These are phyloP conservation scores for Toxicodendron radicans DNA, from an alignment of 345 rosid genomes.

Conservation along the genomic window DNA sequence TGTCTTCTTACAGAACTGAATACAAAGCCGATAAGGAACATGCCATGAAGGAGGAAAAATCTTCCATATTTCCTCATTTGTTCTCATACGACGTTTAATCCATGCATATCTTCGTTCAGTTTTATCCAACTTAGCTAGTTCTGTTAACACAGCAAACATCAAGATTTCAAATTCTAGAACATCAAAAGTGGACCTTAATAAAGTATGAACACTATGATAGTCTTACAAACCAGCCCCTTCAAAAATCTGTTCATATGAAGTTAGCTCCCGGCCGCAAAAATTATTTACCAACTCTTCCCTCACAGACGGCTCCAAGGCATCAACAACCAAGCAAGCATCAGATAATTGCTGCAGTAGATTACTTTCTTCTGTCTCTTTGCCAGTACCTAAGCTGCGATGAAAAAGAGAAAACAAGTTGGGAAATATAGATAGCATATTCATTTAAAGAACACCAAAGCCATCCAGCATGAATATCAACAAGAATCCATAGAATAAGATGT, in stretches of 20 bases:
- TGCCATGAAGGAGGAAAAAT: conserved; percentile 96
- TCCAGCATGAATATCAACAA: not conserved
- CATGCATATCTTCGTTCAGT: conserved; percentile 96
- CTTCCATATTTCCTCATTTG: conserved; percentile 97
- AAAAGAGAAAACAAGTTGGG: conserved; percentile 17
- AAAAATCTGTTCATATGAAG: conserved; percentile 95
- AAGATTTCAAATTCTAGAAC: conserved; percentile 5
- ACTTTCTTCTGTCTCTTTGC: conserved; percentile 89
- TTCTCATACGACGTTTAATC: conserved; percentile 94
- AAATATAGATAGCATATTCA: not conserved
- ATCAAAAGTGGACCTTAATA: conserved; percentile 1
- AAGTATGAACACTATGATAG: conserved; percentile 18
- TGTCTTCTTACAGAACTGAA: conserved; percentile 94
- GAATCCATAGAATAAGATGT: not conserved
- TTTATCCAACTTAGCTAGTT: conserved; percentile 95
- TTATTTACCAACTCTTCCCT: conserved; percentile 97
- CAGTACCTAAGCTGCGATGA: conserved; percentile 92
- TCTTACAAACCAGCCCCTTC: conserved; percentile 92
- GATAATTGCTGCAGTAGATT: conserved; percentile 87
- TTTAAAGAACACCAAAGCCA: no score
- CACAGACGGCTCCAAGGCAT: conserved; percentile 98
- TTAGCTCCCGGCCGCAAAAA: conserved; percentile 96
- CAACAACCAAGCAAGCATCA: conserved; percentile 96
- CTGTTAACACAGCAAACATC: conserved; percentile 33
- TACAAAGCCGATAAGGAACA: conserved; percentile 90